phyloP scores from a whole-genome alignment of 2,329 filamentous ascomycete species.

The Pseudogymnoascus destructans region DNA sequence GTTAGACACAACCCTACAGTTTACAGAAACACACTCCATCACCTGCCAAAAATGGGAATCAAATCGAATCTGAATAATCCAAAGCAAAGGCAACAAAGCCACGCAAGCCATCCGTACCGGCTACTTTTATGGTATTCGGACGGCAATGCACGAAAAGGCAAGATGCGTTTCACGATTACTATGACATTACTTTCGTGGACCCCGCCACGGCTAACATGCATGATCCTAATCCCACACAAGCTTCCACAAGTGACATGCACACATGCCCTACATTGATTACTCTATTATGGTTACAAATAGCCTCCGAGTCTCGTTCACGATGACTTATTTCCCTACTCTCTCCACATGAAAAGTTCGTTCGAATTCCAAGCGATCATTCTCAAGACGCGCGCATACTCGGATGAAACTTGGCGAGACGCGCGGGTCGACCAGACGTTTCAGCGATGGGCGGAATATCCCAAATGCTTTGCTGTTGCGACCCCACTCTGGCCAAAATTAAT shows the following conservation, averaged over 20 bases:
- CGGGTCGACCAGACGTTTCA: not conserved
- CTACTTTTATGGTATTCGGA: not conserved
- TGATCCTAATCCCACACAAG: not conserved
- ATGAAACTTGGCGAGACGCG: constrained; percentile 4
- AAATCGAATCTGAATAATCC: not conserved
- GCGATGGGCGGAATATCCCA: not conserved
- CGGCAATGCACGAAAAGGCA: not conserved
- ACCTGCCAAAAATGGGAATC: not conserved
- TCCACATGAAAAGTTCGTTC: not conserved
- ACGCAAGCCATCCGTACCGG: not conserved
- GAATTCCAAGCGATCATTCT: not conserved
- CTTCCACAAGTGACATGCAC: not conserved
- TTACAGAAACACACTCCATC: not conserved
- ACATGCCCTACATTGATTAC: not conserved
- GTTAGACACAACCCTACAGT: constrained; percentile 7
- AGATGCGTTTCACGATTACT: not conserved
- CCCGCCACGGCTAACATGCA: not conserved
- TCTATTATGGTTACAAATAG: not conserved
- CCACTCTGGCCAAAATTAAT: constrained; percentile 1
- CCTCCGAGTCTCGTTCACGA: not conserved
- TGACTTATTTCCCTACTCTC: not conserved
- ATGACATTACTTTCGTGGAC: not conserved
- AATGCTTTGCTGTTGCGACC: constrained; percentile 1
- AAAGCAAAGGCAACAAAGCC: not conserved
- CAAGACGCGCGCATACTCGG: not conserved